Evolutionary conservation across 2,329 filamentous ascomycete species (phyloP).

Genomic region (Bipolaris cookei): DNA sequence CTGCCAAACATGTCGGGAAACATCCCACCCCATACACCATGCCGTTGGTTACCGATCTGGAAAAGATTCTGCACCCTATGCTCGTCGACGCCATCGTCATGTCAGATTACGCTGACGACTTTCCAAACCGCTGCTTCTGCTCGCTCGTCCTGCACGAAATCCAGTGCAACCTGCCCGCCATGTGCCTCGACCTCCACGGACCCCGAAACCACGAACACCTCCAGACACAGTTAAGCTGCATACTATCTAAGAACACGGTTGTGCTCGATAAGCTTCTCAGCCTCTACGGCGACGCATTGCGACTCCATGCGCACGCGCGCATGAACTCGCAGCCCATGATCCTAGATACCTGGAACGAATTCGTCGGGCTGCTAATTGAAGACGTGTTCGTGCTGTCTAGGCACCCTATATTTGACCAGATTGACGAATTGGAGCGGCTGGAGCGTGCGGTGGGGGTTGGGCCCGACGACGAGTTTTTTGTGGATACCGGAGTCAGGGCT

Average conservation of each 20-base stretch:
- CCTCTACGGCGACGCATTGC: not conserved
- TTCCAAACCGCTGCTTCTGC: slow-evolving; percentile 5
- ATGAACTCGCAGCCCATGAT: not conserved
- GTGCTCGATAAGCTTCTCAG: not conserved
- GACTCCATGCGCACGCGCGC: not conserved
- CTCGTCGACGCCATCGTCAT: not conserved
- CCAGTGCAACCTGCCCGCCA: not conserved
- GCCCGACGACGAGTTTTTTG: not conserved
- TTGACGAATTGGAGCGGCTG: slow-evolving; percentile 48
- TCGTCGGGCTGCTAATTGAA: slow-evolving; percentile 2
- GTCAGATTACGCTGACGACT: not conserved
- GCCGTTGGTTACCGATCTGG: not conserved
- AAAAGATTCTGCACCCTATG: not conserved
- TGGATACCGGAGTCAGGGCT: slow-evolving; percentile 70
- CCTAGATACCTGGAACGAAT: not conserved
- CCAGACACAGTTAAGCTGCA: not conserved
- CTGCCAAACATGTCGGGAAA: not conserved
- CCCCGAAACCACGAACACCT: not conserved
- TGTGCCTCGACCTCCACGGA: not conserved
- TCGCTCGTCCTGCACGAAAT: slow-evolving; percentile 5
- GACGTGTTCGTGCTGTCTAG: not conserved
- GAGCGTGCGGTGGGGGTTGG: no score
- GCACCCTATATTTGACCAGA: not conserved
- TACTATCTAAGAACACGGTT: not conserved
- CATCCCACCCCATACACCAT: not conserved